A percentile compares a stretch with the other conserved stretches of the same genome.
These are phyloP conservation scores for Cicer arietinum DNA, from an alignment of 306 rosid genomes.

Conservation along the genomic window DNA sequence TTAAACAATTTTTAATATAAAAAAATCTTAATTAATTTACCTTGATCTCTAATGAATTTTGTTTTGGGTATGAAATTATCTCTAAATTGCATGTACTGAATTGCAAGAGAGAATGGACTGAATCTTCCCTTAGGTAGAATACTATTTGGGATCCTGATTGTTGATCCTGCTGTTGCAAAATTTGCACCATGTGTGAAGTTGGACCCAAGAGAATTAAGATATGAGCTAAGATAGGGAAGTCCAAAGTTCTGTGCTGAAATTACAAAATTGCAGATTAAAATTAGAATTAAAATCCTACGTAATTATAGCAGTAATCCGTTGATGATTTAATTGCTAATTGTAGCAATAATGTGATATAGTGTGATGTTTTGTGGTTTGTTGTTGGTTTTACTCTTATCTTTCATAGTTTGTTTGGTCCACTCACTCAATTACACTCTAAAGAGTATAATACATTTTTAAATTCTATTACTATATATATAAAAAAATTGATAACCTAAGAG, in stretches of 20 bases:
- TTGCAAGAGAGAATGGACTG: constrained; percentile 55
- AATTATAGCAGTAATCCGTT: too few species aligned
- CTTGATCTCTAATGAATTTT: constrained; percentile 36
- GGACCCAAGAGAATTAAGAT: constrained; percentile 57
- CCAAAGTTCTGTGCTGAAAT: constrained; percentile 49
- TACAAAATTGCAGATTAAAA: background rate
- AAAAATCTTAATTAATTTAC: constrained; percentile 3
- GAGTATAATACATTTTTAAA: too few species aligned
- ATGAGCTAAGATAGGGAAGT: constrained; percentile 49
- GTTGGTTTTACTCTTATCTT: too few species aligned
- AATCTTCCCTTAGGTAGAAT: constrained; percentile 34
- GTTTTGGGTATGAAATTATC: constrained; percentile 38
- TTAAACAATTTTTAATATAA: background rate
- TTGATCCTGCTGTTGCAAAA: constrained; percentile 52
- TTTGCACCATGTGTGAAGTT: constrained; percentile 43
- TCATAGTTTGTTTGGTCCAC: too few species aligned
- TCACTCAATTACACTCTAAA: too few species aligned
- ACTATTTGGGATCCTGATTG: constrained; percentile 45
- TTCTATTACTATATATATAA: too few species aligned
- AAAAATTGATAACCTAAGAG: too few species aligned
- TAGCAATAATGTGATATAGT: too few species aligned
- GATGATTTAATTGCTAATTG: too few species aligned
- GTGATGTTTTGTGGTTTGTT: too few species aligned
- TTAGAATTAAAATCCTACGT: too few species aligned
- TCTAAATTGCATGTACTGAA: constrained; percentile 51